phyloP scores from a whole-genome alignment of 495 filamentous ascomycete species.

The Annulohypoxylon maeteangense region DNA sequence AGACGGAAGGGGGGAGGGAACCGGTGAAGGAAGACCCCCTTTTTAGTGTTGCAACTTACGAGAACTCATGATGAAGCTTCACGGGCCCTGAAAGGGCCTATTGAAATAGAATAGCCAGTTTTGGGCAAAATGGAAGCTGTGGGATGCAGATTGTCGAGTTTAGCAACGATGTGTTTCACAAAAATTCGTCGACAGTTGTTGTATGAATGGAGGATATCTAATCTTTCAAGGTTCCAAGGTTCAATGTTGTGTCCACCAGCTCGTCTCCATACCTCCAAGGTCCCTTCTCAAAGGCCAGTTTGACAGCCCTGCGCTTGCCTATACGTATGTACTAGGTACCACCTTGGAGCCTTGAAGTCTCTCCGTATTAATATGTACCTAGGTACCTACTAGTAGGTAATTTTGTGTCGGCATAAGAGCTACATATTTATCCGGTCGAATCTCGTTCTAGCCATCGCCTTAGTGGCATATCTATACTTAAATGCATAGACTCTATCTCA shows the following conservation, averaged over 20 bases:
- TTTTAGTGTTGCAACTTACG: conserved; percentile 46
- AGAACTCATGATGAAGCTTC: conserved; percentile 57
- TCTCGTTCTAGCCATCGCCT: neutral
- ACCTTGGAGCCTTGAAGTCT: no score
- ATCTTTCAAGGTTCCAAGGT: conserved; percentile 7
- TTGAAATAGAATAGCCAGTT: conserved; percentile 51
- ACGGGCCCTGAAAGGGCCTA: conserved; percentile 56
- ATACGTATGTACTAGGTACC: neutral
- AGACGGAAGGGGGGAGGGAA: conserved; percentile 6
- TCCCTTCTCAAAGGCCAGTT: conserved; percentile 14
- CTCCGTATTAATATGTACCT: no score
- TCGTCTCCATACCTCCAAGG: neutral
- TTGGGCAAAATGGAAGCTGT: conserved; percentile 18
- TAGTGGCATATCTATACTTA: neutral
- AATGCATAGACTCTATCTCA: neutral
- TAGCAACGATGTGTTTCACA: neutral
- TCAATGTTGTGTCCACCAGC: neutral
- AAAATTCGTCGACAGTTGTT: neutral
- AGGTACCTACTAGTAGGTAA: neutral
- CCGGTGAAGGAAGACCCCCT: neutral
- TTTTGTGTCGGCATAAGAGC: neutral
- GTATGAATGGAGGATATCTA: neutral
- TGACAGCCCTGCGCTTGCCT: conserved; percentile 1
- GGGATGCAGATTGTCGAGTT: conserved; percentile 2
- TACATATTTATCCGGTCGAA: neutral